Conservation (phyloP, 1,284 basidiomycete genomes). For the Blastosporella zonata region DNA sequence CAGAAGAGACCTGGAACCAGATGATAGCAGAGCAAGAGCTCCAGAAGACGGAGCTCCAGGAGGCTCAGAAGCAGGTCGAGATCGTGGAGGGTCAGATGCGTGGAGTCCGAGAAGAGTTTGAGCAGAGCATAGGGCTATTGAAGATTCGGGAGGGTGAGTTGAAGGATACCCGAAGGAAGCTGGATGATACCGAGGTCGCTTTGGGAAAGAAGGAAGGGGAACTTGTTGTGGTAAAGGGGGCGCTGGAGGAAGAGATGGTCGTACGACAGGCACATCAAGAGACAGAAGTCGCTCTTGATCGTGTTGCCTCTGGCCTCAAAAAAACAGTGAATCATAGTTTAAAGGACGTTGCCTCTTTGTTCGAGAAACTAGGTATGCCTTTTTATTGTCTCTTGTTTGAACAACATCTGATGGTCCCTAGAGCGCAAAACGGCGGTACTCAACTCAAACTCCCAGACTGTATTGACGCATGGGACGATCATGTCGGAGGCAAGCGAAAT, state of each 20-base stretch:
- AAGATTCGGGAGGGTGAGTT: constrained; percentile 76
- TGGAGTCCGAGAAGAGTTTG: constrained; percentile 84
- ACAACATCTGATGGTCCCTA: constrained; percentile 25
- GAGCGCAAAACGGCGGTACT: constrained; percentile 76
- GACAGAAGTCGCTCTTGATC: constrained; percentile 72
- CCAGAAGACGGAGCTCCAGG: constrained; percentile 72
- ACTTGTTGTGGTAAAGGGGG: constrained; percentile 50
- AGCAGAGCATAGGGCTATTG: constrained; percentile 78
- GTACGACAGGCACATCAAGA: constrained; percentile 75
- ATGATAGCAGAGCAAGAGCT: constrained; percentile 77
- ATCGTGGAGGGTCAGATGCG: constrained; percentile 81
- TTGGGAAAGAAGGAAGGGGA: constrained; percentile 54
- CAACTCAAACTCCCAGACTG: constrained; percentile 62
- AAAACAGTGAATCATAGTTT: constrained; percentile 67
- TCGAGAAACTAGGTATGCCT: constrained; percentile 77
- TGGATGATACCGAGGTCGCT: constrained; percentile 54
- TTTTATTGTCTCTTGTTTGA: not conserved
- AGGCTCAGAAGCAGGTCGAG: constrained; percentile 79
- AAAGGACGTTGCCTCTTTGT: constrained; percentile 70
- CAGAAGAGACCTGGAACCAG: constrained; percentile 85
- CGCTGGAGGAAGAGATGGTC: constrained; percentile 74
- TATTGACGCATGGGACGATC: constrained; percentile 59
- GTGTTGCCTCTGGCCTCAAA: constrained; percentile 69
- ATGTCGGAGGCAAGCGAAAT: constrained; percentile 50
- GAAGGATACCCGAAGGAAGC: constrained; percentile 55